Evolutionary conservation across 2,329 filamentous ascomycete species (phyloP).

Genomic region (Phialocephala subalpina): DNA sequence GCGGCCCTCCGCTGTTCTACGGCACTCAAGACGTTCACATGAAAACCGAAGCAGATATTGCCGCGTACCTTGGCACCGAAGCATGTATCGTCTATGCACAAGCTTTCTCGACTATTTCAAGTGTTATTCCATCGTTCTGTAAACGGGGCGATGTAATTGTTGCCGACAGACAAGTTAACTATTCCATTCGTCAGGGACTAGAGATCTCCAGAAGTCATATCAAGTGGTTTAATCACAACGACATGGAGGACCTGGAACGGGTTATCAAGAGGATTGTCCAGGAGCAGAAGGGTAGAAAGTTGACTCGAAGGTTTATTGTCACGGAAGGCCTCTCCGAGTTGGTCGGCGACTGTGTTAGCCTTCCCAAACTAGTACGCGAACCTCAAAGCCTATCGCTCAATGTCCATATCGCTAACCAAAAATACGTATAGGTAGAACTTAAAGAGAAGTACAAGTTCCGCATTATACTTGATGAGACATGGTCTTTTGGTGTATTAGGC

Average conservation of each 20-base stretch:
- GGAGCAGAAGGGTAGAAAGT: constrained; percentile 82
- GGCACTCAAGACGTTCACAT: constrained; percentile 98
- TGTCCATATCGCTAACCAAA: neutral
- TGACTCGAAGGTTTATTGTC: constrained; percentile 94
- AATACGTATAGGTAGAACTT: constrained; percentile 73
- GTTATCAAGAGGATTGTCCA: constrained; percentile 86
- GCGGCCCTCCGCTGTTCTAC: constrained; percentile 97
- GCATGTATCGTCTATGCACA: constrained; percentile 96
- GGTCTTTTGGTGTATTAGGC: constrained; percentile 96
- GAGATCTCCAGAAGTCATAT: constrained; percentile 93
- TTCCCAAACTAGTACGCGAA: constrained; percentile 79
- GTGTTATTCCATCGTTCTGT: constrained; percentile 94
- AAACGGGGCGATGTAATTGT: constrained; percentile 98
- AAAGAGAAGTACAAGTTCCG: constrained; percentile 98
- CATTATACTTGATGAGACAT: constrained; percentile 95
- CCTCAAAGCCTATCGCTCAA: neutral
- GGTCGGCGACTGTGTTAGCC: constrained; percentile 81
- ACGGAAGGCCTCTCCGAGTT: constrained; percentile 96
- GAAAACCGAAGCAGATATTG: constrained; percentile 94
- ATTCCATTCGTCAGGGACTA: constrained; percentile 90
- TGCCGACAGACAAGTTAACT: constrained; percentile 92
- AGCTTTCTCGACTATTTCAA: constrained; percentile 95
- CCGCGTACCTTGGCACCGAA: constrained; percentile 85
- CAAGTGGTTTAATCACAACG: constrained; percentile 93
- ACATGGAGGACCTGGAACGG: constrained; percentile 90